These are phyloP conservation scores for Ogataea pini DNA, from an alignment of 805 yeast species.

Conservation along the genomic window DNA sequence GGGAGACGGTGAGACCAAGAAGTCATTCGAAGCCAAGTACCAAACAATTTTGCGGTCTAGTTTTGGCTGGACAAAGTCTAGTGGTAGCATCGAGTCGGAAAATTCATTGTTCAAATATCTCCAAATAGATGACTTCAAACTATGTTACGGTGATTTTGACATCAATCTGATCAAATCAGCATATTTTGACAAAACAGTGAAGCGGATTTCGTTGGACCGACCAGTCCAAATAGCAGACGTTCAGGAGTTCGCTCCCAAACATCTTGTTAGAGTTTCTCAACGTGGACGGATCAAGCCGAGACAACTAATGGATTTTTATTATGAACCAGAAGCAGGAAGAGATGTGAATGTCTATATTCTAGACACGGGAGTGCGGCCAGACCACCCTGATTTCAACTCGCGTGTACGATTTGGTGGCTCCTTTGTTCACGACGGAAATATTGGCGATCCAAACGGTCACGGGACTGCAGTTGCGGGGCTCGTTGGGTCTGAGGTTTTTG, in stretches of 20 bases:
- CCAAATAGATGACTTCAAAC: constrained; percentile 36
- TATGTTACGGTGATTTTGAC: constrained; percentile 40
- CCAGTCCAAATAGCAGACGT: constrained; percentile 38
- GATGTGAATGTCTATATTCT: constrained; percentile 41
- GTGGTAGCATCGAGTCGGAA: not conserved
- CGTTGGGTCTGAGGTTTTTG: constrained; percentile 50
- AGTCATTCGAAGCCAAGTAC: constrained; percentile 14
- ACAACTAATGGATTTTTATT: constrained; percentile 40
- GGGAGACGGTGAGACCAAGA: constrained; percentile 9
- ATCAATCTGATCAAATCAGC: constrained; percentile 32
- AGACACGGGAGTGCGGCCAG: constrained; percentile 40
- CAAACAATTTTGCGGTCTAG: constrained; percentile 7
- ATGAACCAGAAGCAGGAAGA: constrained; percentile 43
- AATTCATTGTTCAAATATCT: constrained; percentile 19
- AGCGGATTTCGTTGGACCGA: constrained; percentile 39
- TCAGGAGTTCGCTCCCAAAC: constrained; percentile 45
- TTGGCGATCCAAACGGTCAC: constrained; percentile 46
- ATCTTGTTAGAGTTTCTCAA: constrained; percentile 44
- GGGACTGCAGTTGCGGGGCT: constrained; percentile 61
- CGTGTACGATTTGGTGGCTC: constrained; percentile 46
- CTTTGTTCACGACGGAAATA: constrained; percentile 33
- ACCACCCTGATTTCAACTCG: constrained; percentile 45
- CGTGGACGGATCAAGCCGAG: constrained; percentile 25
- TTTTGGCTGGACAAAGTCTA: not conserved
- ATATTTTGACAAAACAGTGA: constrained; percentile 38